Conservation (phyloP, 2,329 filamentous ascomycete genomes). For the Xylariaceae sp. region DNA sequence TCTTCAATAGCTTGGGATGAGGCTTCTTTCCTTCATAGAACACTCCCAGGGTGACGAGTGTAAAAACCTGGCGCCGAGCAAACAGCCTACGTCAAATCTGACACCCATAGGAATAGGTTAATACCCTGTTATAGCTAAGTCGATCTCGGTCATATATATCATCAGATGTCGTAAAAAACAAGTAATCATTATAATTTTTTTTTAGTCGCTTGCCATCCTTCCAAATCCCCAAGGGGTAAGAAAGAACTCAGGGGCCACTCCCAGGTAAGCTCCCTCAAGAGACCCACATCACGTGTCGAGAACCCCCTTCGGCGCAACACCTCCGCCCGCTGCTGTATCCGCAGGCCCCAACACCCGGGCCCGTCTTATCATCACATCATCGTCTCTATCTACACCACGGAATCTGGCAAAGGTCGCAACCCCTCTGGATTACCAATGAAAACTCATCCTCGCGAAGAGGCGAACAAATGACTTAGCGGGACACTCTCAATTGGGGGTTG, state of each 20-base stretch:
- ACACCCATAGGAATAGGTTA: too few relatives aligned
- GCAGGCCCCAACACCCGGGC: background rate
- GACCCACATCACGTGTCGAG: constrained; percentile 14
- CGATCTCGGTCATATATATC: too few relatives aligned
- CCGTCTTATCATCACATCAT: constrained; percentile 5
- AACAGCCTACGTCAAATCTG: too few relatives aligned
- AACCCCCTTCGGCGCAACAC: background rate
- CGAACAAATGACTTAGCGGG: constrained; percentile 1
- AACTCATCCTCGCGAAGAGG: background rate
- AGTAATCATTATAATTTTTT: too few relatives aligned
- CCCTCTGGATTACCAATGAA: constrained; percentile 10
- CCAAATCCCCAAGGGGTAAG: background rate
- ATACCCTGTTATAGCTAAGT: too few relatives aligned
- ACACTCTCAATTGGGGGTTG: constrained; percentile 2
- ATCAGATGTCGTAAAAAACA: too few relatives aligned
- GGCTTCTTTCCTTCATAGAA: too few relatives aligned
- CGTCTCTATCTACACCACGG: background rate
- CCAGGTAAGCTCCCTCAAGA: background rate
- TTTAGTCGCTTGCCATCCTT: background rate
- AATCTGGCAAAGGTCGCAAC: constrained; percentile 7
- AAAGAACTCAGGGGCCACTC: background rate
- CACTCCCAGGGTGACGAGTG: too few relatives aligned
- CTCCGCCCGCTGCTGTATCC: constrained; percentile 3
- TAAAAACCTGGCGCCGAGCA: too few relatives aligned
- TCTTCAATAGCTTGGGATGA: too few relatives aligned